phyloP scores from a whole-genome alignment of 257 asterid genomes.

The Nicotiana noctiflora region DNA sequence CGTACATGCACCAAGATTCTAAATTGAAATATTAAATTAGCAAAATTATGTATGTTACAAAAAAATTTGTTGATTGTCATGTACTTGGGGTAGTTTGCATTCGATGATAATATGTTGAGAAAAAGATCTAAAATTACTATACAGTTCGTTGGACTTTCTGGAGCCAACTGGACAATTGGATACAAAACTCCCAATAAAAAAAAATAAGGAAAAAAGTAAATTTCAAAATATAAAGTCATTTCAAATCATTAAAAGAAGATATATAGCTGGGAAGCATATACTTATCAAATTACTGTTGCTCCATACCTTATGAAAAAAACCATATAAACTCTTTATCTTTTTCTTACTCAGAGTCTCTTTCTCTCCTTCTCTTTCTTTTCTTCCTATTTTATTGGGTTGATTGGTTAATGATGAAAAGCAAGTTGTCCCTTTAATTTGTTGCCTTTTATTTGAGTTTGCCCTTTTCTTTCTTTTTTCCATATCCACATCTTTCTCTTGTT shows the following conservation, averaged over 20 bases:
- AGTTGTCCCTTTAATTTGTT: slow-evolving; percentile 4
- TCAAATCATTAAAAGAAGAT: slow-evolving; percentile 20
- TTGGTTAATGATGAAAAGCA: slow-evolving; percentile 29
- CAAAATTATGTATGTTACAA: background rate
- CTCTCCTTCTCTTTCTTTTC: background rate
- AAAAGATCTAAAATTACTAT: background rate
- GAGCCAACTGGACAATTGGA: slow-evolving; percentile 1
- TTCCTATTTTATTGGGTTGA: slow-evolving; percentile 22
- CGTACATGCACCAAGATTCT: background rate
- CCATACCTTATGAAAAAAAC: slow-evolving; percentile 3
- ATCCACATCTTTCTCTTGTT: background rate
- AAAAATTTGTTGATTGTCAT: slow-evolving; percentile 3
- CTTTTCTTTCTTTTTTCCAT: slow-evolving; percentile 5
- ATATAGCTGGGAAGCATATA: slow-evolving; percentile 27
- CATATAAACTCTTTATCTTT: background rate
- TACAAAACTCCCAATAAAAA: background rate
- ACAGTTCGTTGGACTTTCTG: background rate
- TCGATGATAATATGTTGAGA: too few relatives aligned
- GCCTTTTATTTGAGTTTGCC: background rate
- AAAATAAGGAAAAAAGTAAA: background rate
- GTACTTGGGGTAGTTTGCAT: background rate
- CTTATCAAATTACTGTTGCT: slow-evolving; percentile 10
- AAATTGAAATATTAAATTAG: background rate
- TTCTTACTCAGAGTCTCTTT: background rate
- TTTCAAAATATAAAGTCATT: slow-evolving; percentile 13